These are phyloP conservation scores for Penicillium chermesinum DNA, from an alignment of 495 filamentous ascomycete species.

Conservation along the genomic window DNA sequence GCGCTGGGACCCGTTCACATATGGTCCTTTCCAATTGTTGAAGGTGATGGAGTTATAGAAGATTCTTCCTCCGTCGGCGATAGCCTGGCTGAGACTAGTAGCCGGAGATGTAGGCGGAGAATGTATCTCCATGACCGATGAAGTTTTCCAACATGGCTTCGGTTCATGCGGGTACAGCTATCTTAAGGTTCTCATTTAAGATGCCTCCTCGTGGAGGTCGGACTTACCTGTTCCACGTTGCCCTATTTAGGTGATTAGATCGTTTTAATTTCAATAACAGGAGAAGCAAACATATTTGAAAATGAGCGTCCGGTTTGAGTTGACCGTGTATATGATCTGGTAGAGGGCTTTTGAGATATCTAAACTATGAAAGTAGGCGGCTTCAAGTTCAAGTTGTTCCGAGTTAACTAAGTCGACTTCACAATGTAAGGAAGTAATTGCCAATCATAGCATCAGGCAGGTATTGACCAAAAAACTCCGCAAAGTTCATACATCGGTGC, in stretches of 20 bases:
- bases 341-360: conserved; percentile 37
- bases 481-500: too few species aligned
- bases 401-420: too few species aligned
- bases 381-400: too few species aligned
- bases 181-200: neutral
- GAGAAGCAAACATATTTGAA: conserved; percentile 33
- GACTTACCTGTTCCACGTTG: conserved; percentile 37
- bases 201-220: neutral
- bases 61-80: conserved; percentile 36
- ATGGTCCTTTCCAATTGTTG: conserved; percentile 49
- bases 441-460: too few species aligned
- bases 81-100: conserved; percentile 36
- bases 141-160: conserved; percentile 16
- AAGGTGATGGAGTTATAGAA: conserved; percentile 41
- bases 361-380: too few species aligned
- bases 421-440: too few species aligned
- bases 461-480: too few species aligned
- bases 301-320: conserved; percentile 53
- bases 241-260: too few species aligned
- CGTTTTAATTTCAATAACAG: conserved; percentile 17
- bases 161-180: conserved; percentile 7
- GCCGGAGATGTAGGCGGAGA: conserved; percentile 44
- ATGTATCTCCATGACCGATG: conserved; percentile 35
- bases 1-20: conserved; percentile 37
- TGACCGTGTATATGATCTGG: conserved; percentile 39